phyloP scores from a whole-genome alignment of 1,139 yeast species.

The Blastobotrys niveus region DNA sequence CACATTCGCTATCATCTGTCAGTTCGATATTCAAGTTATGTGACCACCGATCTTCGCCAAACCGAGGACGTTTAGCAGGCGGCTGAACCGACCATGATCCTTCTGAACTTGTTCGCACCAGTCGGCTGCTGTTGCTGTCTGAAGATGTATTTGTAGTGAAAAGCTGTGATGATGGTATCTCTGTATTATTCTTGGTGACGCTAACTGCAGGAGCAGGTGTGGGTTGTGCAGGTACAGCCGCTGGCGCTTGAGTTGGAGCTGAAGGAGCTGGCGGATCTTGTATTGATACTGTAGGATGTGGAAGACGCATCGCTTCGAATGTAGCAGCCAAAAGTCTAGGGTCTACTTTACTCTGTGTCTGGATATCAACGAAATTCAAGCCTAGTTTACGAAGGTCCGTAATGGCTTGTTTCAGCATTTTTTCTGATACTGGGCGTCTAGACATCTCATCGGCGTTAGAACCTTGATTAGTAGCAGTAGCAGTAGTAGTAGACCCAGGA shows the following conservation, averaged over 20 bases:
- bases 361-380: slow-evolving; percentile 28
- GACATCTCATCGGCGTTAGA: neutral
- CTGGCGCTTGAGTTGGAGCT: neutral
- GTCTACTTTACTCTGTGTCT: slow-evolving; percentile 20
- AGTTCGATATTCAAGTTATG: slow-evolving; percentile 21
- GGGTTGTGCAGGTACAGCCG: neutral
- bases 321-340: slow-evolving; percentile 20
- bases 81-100: neutral
- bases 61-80: slow-evolving; percentile 19
- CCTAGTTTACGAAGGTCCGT: slow-evolving; percentile 28
- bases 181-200: too few relatives aligned
- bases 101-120: neutral
- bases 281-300: slow-evolving; percentile 10
- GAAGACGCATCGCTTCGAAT: slow-evolving; percentile 21
- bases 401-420: slow-evolving; percentile 23
- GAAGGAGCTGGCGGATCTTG: neutral
- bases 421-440: slow-evolving; percentile 6
- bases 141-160: too few relatives aligned
- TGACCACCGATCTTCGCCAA: slow-evolving; percentile 36
- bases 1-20: slow-evolving; percentile 22
- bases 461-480: neutral
- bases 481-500: neutral
- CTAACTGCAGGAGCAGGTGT: neutral
- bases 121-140: too few relatives aligned
- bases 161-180: too few relatives aligned